phyloP scores from a whole-genome alignment of 805 yeast species.

The Pichia rugopelliculosa region DNA sequence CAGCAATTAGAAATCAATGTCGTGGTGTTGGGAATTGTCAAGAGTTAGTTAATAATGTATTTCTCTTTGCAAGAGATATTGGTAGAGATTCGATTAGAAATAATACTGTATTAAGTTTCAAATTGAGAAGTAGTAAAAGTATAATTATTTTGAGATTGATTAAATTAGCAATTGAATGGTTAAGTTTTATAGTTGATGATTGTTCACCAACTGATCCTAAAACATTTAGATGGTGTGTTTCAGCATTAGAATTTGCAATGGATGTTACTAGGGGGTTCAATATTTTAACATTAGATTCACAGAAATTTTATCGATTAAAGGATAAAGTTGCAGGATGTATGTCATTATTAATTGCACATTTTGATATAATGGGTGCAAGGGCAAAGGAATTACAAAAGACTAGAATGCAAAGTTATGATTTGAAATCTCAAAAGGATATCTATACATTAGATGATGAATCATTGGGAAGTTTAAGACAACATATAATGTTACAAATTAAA shows the following conservation, averaged over 20 bases:
- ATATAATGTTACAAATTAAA: slow-evolving; percentile 57
- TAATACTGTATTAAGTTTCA: slow-evolving; percentile 42
- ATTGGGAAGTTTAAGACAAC: slow-evolving; percentile 52
- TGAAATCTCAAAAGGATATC: slow-evolving; percentile 41
- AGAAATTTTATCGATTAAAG: slow-evolving; percentile 64
- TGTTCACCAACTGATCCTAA: slow-evolving; percentile 87
- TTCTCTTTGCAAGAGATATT: slow-evolving; percentile 72
- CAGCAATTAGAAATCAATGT: slow-evolving; percentile 45
- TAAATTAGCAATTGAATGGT: slow-evolving; percentile 80
- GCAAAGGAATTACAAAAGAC: slow-evolving; percentile 62
- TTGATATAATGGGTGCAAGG: slow-evolving; percentile 97
- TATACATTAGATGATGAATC: slow-evolving; percentile 47
- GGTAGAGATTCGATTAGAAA: slow-evolving; percentile 64
- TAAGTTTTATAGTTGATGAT: slow-evolving; percentile 86
- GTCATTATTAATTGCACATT: slow-evolving; percentile 88
- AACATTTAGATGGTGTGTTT: slow-evolving; percentile 93
- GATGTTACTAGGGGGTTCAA: slow-evolving; percentile 87
- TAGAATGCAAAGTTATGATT: slow-evolving; percentile 46
- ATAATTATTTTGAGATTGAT: slow-evolving; percentile 65
- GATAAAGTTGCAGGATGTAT: slow-evolving; percentile 89
- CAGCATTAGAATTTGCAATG: slow-evolving; percentile 94
- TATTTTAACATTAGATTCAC: slow-evolving; percentile 70
- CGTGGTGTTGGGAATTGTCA: slow-evolving; percentile 56
- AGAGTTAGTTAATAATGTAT: slow-evolving; percentile 68
- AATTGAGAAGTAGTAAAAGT: slow-evolving; percentile 42